Conservation (phyloP, 805 yeast species). For the Ogataea minuta region DNA sequence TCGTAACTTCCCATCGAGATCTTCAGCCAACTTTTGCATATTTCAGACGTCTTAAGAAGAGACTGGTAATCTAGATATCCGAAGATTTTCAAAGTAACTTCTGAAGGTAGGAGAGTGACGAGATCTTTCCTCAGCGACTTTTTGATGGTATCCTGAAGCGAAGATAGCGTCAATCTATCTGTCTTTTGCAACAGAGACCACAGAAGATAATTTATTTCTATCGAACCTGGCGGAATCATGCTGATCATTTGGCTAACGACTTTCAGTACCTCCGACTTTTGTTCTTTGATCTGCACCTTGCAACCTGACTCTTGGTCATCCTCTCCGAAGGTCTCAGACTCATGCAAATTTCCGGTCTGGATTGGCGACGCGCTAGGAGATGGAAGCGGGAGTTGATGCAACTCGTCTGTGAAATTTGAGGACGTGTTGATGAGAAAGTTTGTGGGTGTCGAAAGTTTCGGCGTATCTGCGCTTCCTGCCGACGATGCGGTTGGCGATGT, state of each 20-base stretch:
- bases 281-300: conserved; percentile 3
- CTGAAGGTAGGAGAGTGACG: conserved; percentile 67
- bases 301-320: not conserved
- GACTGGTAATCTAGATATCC: conserved; percentile 61
- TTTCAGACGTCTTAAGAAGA: conserved; percentile 58
- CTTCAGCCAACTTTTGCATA: conserved; percentile 67
- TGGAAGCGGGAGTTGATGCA: conserved; percentile 55
- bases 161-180: conserved; percentile 60
- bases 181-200: conserved; percentile 53
- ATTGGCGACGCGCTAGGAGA: conserved; percentile 66
- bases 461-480: conserved; percentile 14
- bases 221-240: conserved; percentile 44
- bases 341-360: conserved; percentile 32
- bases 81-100: conserved; percentile 65
- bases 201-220: conserved; percentile 46
- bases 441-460: conserved; percentile 16
- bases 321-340: conserved; percentile 11
- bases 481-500: conserved; percentile 20
- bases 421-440: conserved; percentile 7
- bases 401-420: conserved; percentile 23
- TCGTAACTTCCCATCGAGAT: conserved; percentile 58
- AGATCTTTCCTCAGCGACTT: conserved; percentile 70
- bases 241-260: conserved; percentile 35
- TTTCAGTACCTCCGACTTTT: conserved; percentile 36
- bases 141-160: conserved; percentile 51